Base-by-base conservation (phyloP, 2,329 filamentous ascomycete genomes). In the Stagonosporopsis cucurbitacearum region DNA sequence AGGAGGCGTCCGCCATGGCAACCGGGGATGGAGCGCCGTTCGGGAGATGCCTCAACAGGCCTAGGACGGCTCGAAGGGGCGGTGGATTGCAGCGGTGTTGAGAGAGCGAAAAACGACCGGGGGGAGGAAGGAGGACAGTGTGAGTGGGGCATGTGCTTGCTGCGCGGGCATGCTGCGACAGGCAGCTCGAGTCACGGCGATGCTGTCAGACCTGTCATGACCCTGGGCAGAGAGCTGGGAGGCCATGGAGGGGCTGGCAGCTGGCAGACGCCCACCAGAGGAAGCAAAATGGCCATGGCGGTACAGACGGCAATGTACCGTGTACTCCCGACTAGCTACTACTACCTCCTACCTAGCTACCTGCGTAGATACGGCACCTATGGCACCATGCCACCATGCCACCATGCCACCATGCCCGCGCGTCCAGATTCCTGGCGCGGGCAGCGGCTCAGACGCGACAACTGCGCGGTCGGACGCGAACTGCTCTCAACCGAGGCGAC, bases 1-100 rank as follows among this genome's bases (percentile, higher is more conserved):
- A 65, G 59, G 61, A 55, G 51, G 59, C 57, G 56, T 51, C 50
- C 54, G 49, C 54, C 59, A 52, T 60, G 57, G 63, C 57, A 62
- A 52, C 58, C 65, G 66, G 66, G 66, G 64, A 63, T 60, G 37
- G 49, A 57, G 51, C 57, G 61, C 67, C 64, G 64, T 23, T 37
- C 59, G 54, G 64, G 39, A 57, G 35, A 45, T 50, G 43, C 42
- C 58, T 45, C 17, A 48, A 37, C 13, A 19, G 15, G 52, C 32
- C 39, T 58, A 53, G 41, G 41, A 28, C 7, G 36, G 45, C 37
- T 54, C 50, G 59, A 54, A 48, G 52, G 23, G 37, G 44, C n/a
- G 40, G 57, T 7, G 50, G 61, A 61, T 62, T 60, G 36, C 57
- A 60, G 50, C 63, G 53, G 45, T n/a, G 54, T 64, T 32, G 39